Evolutionary conservation across 2,329 filamentous ascomycete genomes (phyloP), one percentile per base, ranked within the genome.

Genomic region (Rhytidhysteron rufulum): DNA sequence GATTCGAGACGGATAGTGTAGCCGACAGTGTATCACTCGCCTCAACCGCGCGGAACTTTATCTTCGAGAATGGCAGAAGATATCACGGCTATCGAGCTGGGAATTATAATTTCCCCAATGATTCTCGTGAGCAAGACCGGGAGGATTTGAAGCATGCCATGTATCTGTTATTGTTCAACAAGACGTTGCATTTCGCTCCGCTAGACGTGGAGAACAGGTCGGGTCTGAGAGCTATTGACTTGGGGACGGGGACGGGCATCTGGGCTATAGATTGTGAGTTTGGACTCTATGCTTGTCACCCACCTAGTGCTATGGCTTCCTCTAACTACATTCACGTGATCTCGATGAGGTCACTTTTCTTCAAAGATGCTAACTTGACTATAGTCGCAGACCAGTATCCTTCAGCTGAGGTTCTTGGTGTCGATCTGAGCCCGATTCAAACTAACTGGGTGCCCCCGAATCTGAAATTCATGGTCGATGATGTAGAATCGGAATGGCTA

Each of bases 211-310:
- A 46, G 35, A 67, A 66, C 4, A 57, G 67, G 3, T n/a, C n/a
- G n/a, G 58, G 68, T 30, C 69, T 76, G 42, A 65, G 73, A 45
- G 65, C 79, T 8, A 58, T 80, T n/a, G 78, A 80, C 48, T 70
- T 80, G 32, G 77, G 76, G 11, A 80, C 77, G 0, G 77, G 78
- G 3, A 80, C 77, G 1, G 77, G 77, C 2, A 77, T 78, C 5
- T 80, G 77, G 77, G 74, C 76, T 8, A 78, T 80, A 39, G 77
- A 79, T 27, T 43, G 44, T 46, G 31, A 21, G 43, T 39, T 16
- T 8, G 9, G 13, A 22, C 21, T 36, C 13, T 6, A n/a, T 36
- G 10, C 9, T n/a, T 29, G 25, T 29, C 25, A 29, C 25, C 25
- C 25, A 29, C 16, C 20, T 6, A 36, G 11, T 15, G 4, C n/a